Evolutionary conservation across 2,329 filamentous ascomycete species (phyloP), one percentile per base, ranked within the genome.

Genomic region (Penicillium sp.): DNA sequence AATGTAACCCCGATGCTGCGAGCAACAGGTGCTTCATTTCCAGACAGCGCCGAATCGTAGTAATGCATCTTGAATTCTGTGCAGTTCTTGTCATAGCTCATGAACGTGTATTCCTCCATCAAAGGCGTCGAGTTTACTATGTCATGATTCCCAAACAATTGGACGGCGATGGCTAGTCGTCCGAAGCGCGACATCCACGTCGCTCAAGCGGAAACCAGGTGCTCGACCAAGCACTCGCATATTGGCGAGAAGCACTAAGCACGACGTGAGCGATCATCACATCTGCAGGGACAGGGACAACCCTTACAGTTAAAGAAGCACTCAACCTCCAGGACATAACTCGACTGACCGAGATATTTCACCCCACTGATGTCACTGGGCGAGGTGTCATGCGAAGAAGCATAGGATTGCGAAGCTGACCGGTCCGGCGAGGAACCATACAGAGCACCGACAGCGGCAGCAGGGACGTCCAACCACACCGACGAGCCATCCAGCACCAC

Each of bases 181-280:
- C 34, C 47, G 39, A 5, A 67, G 45, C 4, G 63, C 61, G 16
- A 54, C 41, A 29, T 67, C 62, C 4, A 67, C 59, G 33, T 61
- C 53, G 10, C 44, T 46, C 17, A 57, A 45, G n/a, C 58, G 50
- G 38, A 63, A 64, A 1, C 63, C 63, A 6, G 63, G 63, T 2
- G 63, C 61, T 10, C 62, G 57, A 14, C 62, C 62, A 3, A 65
- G 52, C 30, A 62, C 58, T n/a, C 58, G 49, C 23, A 54, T 36
- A n/a, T 53, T 53, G 11, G 47, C 36, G 3, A 58, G 42, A 23
- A 65, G 53, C 11, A 51, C 57, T 57, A 21, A 17, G 6, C 9
- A 13, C n/a, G 34, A 18, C 11, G 21, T 34, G 13, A 27, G 33
- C 28, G 26, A 32, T 5, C 7, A 2, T 26, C 3, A 10, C 7